Conservation (phyloP, 1,284 basidiomycete species). For the Tilletiopsis washingtonensis region DNA sequence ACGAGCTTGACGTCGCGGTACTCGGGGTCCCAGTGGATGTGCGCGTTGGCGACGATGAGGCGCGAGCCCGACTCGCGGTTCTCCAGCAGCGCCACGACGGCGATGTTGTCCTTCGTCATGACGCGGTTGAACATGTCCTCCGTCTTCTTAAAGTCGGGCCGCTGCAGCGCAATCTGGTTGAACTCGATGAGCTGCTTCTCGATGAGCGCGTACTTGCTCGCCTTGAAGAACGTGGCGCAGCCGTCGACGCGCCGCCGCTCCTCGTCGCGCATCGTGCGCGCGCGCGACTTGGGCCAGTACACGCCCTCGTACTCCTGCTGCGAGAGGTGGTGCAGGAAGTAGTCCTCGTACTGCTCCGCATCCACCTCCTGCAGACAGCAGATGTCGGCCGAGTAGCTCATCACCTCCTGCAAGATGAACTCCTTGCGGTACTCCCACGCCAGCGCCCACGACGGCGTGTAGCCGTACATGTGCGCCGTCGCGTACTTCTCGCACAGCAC, state of each 20-base stretch:
- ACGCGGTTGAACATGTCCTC: conserved; percentile 99
- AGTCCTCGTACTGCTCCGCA: conserved; percentile 85
- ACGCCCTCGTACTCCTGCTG: conserved; percentile 82
- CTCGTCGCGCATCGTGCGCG: conserved; percentile 82
- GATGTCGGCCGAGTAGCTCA: conserved; percentile 77
- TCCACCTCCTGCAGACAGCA: conserved; percentile 88
- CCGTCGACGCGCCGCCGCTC: conserved; percentile 88
- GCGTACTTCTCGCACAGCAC: conserved; percentile 89
- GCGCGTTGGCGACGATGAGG: conserved; percentile 79
- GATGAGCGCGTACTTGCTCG: conserved; percentile 74
- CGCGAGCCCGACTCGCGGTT: conserved; percentile 77
- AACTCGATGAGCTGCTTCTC: conserved; percentile 94
- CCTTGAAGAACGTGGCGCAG: conserved; percentile 93
- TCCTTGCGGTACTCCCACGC: conserved; percentile 91
- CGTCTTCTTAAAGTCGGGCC: conserved; percentile 92
- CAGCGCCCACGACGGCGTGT: conserved; percentile 93
- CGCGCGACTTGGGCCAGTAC: conserved; percentile 87
- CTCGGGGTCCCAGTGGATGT: conserved; percentile 87
- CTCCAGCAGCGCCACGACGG: conserved; percentile 79
- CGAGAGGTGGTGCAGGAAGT: conserved; percentile 69
- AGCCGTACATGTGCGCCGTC: conserved; percentile 83
- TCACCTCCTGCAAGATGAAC: conserved; percentile 77
- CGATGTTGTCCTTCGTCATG: conserved; percentile 90
- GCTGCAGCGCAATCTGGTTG: conserved; percentile 83
- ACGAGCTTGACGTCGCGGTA: conserved; percentile 97